Evolutionary conservation across 176 grass and related monocot genomes (phyloP).

Genomic region (Oryza coarctata): DNA sequence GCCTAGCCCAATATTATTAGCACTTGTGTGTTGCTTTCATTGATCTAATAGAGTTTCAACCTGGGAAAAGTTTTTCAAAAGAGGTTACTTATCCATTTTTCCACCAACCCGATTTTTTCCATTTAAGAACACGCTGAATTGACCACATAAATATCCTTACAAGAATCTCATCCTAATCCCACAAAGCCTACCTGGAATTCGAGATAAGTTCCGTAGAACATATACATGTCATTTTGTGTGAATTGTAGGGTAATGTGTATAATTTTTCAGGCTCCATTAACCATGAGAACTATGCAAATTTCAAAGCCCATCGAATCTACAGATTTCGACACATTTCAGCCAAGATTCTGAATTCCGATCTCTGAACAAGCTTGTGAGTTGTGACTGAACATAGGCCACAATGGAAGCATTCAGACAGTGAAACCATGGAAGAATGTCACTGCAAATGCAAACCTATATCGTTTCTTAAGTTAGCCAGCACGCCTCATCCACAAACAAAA

Average conservation of each 20-base stretch:
- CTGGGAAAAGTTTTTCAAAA: background rate
- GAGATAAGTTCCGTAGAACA: background rate
- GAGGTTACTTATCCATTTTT: background rate
- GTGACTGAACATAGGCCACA: background rate
- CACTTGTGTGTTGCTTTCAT: conserved; percentile 13
- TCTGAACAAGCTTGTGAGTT: background rate
- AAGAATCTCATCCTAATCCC: conserved; percentile 12
- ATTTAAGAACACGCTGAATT: conserved; percentile 4
- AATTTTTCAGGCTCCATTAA: background rate
- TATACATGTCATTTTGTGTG: background rate
- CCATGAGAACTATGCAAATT: background rate
- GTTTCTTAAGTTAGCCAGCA: conserved; percentile 33
- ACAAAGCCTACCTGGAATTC: background rate
- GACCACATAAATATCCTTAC: conserved; percentile 1
- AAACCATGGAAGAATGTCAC: conserved; percentile 2
- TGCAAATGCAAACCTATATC: conserved; percentile 40
- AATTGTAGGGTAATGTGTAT: background rate
- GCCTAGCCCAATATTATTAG: background rate
- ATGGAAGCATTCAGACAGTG: conserved; percentile 16
- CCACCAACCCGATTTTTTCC: conserved; percentile 15
- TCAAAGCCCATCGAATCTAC: background rate
- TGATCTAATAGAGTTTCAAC: conserved; percentile 12
- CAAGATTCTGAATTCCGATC: background rate
- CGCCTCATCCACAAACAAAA: conserved; percentile 12
- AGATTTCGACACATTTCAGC: background rate